Conservation (phyloP, 2,329 filamentous ascomycete species). For the Talaromyces sp. region DNA sequence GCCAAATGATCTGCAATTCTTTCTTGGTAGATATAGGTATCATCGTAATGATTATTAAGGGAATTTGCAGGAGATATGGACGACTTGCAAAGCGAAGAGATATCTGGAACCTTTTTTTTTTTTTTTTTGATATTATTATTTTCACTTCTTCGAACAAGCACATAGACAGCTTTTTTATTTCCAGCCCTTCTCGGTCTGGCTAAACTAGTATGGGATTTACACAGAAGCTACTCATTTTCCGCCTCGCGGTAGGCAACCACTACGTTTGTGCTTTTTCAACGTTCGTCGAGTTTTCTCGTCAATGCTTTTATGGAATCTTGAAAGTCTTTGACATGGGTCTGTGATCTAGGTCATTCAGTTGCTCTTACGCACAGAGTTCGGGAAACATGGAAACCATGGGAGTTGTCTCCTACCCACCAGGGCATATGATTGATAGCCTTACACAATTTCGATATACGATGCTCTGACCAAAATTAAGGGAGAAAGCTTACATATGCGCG, state of each 20-base stretch:
- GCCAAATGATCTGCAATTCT: not conserved
- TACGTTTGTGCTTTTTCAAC: not conserved
- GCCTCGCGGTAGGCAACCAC: not conserved
- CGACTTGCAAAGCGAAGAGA: not conserved
- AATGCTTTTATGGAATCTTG: not conserved
- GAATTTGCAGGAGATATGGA: not conserved
- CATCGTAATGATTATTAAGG: not conserved
- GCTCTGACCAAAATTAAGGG: too few relatives aligned
- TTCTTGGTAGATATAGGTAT: not conserved
- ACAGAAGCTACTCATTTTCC: not conserved
- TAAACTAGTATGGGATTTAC: not conserved
- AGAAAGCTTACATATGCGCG: too few relatives aligned
- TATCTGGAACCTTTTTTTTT: not conserved
- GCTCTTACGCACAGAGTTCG: too few relatives aligned
- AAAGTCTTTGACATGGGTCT: not conserved
- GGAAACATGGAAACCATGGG: too few relatives aligned
- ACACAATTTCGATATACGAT: too few relatives aligned
- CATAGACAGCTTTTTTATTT: too few relatives aligned
- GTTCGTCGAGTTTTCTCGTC: not conserved
- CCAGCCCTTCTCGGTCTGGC: not conserved
- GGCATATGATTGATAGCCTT: too few relatives aligned
- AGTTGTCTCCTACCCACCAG: too few relatives aligned
- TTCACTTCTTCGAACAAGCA: not conserved
- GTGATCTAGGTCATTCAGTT: too few relatives aligned
- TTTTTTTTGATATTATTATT: not conserved